Percentiles rank a stretch among this genome's conserved stretches.
phyloP scores from a whole-genome alignment of 1,284 basidiomycete species.

The Violaceomyces palustris region DNA sequence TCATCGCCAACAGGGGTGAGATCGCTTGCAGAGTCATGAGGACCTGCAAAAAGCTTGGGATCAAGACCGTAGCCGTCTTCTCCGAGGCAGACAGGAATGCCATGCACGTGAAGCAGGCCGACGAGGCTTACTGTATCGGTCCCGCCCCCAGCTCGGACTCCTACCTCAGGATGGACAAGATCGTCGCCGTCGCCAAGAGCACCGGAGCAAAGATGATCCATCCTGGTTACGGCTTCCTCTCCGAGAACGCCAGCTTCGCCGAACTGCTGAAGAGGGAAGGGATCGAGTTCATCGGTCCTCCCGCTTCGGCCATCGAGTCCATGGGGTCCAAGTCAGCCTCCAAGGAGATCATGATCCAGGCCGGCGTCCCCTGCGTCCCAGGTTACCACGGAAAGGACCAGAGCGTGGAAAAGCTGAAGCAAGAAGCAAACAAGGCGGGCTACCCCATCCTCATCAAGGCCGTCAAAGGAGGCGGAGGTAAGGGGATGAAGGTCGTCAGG shows the following conservation, averaged over 20 bases:
- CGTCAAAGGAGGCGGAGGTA: conserved; percentile 54
- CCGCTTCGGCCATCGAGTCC: conserved; percentile 55
- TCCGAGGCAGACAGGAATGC: conserved; percentile 75
- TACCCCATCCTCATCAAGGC: conserved; percentile 55
- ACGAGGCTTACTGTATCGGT: conserved; percentile 90
- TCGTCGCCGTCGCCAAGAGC: conserved; percentile 70
- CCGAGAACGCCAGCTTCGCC: conserved; percentile 53
- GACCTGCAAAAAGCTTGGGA: conserved; percentile 78
- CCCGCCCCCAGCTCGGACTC: conserved; percentile 80
- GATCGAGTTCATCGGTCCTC: conserved; percentile 53
- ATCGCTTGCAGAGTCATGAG: conserved; percentile 88
- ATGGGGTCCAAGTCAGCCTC: conserved; percentile 72
- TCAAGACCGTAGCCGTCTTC: conserved; percentile 84
- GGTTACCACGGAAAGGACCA: conserved; percentile 79
- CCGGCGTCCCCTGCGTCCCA: conserved; percentile 87
- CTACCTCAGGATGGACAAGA: conserved; percentile 83
- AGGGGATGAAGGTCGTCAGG: conserved; percentile 55
- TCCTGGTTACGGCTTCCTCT: conserved; percentile 85
- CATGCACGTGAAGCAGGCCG: conserved; percentile 74
- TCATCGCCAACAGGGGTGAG: conserved; percentile 66
- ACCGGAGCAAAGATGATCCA: conserved; percentile 73
- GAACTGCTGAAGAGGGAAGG: conserved; percentile 17
- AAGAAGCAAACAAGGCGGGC: conserved; percentile 59
- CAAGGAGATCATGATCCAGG: conserved; percentile 83
- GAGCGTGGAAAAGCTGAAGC: conserved; percentile 62